Evolutionary conservation across 169 alveolate genomes (phyloP), one percentile per base, ranked within the genome.

Genomic region (Theileria luwenshuni): DNA sequence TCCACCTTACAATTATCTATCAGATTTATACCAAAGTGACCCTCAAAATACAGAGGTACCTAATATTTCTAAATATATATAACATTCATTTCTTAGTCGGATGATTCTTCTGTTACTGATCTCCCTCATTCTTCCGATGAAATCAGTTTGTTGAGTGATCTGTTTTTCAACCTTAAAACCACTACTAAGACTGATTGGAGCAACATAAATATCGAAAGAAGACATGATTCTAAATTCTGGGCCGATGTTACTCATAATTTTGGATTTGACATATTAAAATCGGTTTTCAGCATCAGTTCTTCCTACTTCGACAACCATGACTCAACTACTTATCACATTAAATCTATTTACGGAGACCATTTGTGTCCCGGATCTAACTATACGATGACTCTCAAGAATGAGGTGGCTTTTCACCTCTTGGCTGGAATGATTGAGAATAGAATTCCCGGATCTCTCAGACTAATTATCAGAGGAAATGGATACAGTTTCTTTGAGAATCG

Each of bases 171-270:
- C 65, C 67, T 76, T 12, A 79, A 21, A 35, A 12, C 74, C 3
- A 58, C 25, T 27, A 42, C 72, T 32, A 33, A 32, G 49, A 30
- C 76, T 15, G 83, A 79, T 51, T 79, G 87, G 87, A 48, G 67
- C 17, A 69, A 69, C 17, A 42, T 79, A 27, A 68, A 71, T 54
- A 47, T 64, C 15, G 77, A 60, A n/a, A 61, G 45, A 25, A 67
- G 74, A 35, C 83, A 72, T 42, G 87, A 79, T 47, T 79, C 52
- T 63, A 79, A 79, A 56, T 79, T 79, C 70, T 79, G 87, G 87
- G 87, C 87, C n/a, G 70, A 79, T 43, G 77, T 79, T 19, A 79
- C 83, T 0, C 83, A 79, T 19, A 25, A 74, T 6, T 42, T 79
- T 12, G 87, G 87, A 1, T 52, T 64, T 59, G 45, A 68, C 48